phyloP scores from a whole-genome alignment of 2,329 filamentous ascomycete genomes.

The Fusarium decemcellulare region DNA sequence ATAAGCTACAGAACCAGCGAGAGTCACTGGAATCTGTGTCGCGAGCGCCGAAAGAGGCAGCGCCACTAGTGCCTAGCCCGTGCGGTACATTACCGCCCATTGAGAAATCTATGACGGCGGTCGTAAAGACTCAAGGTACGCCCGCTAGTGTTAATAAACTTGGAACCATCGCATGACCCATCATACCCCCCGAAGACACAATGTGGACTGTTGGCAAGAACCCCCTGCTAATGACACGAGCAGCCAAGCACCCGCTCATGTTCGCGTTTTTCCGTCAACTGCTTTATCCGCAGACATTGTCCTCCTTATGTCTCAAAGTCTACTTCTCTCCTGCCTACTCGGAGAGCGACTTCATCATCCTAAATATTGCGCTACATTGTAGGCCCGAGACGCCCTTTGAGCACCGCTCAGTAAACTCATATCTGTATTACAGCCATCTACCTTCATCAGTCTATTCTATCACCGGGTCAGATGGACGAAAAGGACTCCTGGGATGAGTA shows the following conservation, averaged over 20 bases:
- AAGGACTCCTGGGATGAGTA: not conserved
- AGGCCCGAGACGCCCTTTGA: not conserved
- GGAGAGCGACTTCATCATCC: slow-evolving; percentile 51
- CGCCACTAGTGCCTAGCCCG: slow-evolving; percentile 42
- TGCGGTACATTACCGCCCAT: not conserved
- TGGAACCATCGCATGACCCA: too few relatives aligned
- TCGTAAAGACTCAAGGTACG: not conserved
- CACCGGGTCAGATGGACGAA: not conserved
- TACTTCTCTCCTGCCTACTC: slow-evolving; percentile 51
- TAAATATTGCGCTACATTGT: slow-evolving; percentile 26
- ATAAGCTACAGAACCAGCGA: slow-evolving; percentile 38
- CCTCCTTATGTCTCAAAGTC: slow-evolving; percentile 50
- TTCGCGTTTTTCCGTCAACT: slow-evolving; percentile 49
- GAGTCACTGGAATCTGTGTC: not conserved
- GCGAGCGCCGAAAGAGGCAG: slow-evolving; percentile 37
- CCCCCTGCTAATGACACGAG: slow-evolving; percentile 12
- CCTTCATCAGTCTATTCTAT: not conserved
- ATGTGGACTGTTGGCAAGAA: not conserved
- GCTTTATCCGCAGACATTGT: slow-evolving; percentile 46
- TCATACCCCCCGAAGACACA: too few relatives aligned
- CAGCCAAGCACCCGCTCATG: slow-evolving; percentile 41
- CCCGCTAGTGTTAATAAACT: too few relatives aligned
- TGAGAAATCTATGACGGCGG: not conserved
- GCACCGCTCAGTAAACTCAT: too few relatives aligned
- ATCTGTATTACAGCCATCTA: not conserved